phyloP scores from a whole-genome alignment of 2,329 filamentous ascomycete species.

The Colletotrichum phormii region DNA sequence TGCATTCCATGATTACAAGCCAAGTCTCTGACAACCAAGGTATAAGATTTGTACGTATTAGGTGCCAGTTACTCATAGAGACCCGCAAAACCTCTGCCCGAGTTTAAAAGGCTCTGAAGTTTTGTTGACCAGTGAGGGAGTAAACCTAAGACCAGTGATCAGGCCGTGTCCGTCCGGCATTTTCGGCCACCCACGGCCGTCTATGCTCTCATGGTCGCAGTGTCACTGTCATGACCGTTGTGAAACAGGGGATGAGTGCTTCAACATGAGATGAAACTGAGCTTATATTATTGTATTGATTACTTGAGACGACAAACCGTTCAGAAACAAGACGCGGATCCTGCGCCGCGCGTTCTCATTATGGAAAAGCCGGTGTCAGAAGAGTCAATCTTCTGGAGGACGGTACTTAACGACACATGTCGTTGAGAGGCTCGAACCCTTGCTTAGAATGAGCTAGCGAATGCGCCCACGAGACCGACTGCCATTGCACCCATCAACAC shows the following conservation, averaged over 20 bases:
- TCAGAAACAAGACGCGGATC: conserved; percentile 1
- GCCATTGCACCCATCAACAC: not conserved
- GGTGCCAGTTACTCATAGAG: no score
- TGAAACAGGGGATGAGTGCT: conserved; percentile 14
- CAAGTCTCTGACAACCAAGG: no score
- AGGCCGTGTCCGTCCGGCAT: not conserved
- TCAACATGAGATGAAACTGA: conserved; percentile 23
- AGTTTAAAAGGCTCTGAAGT: no score
- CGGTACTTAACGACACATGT: not conserved
- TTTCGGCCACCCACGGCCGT: conserved; percentile 7
- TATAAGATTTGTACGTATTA: no score
- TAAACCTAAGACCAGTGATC: not conserved
- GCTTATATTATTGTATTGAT: conserved; percentile 13
- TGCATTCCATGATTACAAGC: no score
- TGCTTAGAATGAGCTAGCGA: not conserved
- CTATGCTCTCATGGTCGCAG: not conserved
- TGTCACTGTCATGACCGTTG: not conserved
- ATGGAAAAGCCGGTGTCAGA: not conserved
- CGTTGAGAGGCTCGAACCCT: no score
- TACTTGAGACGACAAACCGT: not conserved
- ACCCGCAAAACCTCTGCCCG: no score
- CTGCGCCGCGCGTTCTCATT: conserved; percentile 10
- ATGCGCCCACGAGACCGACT: not conserved
- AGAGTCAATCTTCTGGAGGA: not conserved
- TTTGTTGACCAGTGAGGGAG: not conserved